phyloP scores from a whole-genome alignment of 305 asterid genomes.

The Rubia peregrina region DNA sequence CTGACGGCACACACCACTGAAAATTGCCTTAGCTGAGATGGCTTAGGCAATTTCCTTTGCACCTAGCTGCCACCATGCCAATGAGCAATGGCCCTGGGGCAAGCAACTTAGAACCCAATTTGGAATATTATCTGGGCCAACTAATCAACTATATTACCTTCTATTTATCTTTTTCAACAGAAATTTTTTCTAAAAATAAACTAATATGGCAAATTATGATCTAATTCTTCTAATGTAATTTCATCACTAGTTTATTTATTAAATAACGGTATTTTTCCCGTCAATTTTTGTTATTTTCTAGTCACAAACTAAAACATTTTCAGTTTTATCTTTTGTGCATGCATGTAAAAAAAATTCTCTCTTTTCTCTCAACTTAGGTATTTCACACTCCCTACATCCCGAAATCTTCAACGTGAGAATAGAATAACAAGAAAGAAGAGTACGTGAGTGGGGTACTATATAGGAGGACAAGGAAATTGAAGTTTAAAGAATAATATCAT shows the following conservation, averaged over 20 bases:
- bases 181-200: no score
- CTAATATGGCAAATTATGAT: background rate
- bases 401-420: background rate
- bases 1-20: no score
- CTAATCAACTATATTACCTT: no score
- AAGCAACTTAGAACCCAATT: no score
- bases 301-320: background rate
- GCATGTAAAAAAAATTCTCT: background rate
- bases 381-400: background rate
- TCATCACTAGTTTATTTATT: no score
- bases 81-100: no score
- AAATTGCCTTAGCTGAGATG: no score
- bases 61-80: no score
- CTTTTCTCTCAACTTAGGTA: background rate
- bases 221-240: background rate
- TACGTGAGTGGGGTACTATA: background rate
- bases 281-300: background rate
- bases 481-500: background rate
- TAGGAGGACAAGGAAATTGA: background rate
- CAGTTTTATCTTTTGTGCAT: background rate
- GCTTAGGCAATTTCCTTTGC: no score
- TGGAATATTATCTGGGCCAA: no score
- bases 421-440: background rate
- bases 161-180: no score
- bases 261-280: background rate